Base-by-base conservation (phyloP, 352 stramenopile genomes). In the Phytophthora tentaculata region DNA sequence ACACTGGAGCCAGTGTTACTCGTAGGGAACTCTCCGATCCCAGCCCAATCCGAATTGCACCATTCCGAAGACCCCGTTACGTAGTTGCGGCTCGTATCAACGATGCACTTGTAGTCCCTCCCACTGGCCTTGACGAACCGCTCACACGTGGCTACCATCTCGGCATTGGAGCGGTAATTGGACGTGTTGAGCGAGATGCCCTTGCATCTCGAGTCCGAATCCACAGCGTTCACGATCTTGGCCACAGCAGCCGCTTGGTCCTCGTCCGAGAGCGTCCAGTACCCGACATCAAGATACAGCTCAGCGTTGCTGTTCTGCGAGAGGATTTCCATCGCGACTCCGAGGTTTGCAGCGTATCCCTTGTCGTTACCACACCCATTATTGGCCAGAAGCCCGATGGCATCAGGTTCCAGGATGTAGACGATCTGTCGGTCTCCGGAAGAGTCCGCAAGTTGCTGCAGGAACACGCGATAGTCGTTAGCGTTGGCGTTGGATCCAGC, bases 381-480 rank as follows among this genome's bases (percentile, higher is more conserved):
- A 19, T 81, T 68, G 5, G 69, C 78, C 0, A 88, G 48, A 14
- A 90, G 59, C 1, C 83, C 80, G 10, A 89, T 64, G 0, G 83
- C 81, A 29, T 86, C 79, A 0, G 81, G 81, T 53, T 91, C 81
- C 32, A 91, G 66, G n/a, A 91, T 74, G 56, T 88, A 89, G 4
- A 89, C 45, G 10, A 82, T 67, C 41, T 85, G 68, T 17, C 68
- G 77, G 26, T 73, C 59, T 9, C 76, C 73, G 7, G 80, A 56
- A n/a, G 67, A 57, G 10, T 68, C 54, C 0, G 66, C 67, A 28
- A 86, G 62, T 20, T 67, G 67, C 24, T 81, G 55, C 4, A 90
- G 45, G 58, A 85, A 90, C n/a, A 55, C 28, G 14, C 55, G 64
- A 56, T 89, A 86, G 19, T 79, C 70, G 10, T 68, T 50, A 1